Conservation (phyloP, 345 rosid species). For the Eucalyptus paniculata region DNA sequence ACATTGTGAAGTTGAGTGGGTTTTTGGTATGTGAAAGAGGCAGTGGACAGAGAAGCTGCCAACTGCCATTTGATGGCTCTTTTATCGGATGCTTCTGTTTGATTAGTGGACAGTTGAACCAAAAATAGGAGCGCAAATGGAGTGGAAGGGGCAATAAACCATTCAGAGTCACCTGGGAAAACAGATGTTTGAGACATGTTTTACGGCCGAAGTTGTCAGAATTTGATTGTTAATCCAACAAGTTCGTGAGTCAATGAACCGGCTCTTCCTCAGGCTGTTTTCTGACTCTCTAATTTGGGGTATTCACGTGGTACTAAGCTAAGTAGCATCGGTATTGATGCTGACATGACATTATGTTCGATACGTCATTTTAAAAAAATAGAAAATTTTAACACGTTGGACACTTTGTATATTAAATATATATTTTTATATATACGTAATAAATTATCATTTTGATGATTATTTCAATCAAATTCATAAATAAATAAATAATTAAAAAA, state of each 20-base stretch:
- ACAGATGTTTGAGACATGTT: neutral
- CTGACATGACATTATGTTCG: too few relatives aligned
- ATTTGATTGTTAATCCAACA: neutral
- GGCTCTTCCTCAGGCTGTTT: neutral
- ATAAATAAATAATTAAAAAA: too few relatives aligned
- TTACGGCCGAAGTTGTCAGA: neutral
- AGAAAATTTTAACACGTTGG: fast-evolving
- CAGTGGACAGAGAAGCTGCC: neutral
- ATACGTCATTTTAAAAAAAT: fast-evolving
- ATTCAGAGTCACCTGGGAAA: neutral
- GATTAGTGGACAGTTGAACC: neutral
- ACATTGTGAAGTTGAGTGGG: neutral
- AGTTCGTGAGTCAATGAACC: neutral
- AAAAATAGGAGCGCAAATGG: neutral
- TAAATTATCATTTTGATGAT: too few relatives aligned
- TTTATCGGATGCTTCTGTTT: neutral
- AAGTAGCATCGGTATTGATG: too few relatives aligned
- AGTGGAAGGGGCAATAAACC: neutral
- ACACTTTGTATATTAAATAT: too few relatives aligned
- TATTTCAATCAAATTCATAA: too few relatives aligned
- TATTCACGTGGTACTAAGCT: neutral
- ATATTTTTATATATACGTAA: too few relatives aligned
- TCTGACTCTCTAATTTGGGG: neutral
- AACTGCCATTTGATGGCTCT: neutral
- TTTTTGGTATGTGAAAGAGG: neutral